Conservation (phyloP, 2,329 filamentous ascomycete species). For the Trichoderma breve region DNA sequence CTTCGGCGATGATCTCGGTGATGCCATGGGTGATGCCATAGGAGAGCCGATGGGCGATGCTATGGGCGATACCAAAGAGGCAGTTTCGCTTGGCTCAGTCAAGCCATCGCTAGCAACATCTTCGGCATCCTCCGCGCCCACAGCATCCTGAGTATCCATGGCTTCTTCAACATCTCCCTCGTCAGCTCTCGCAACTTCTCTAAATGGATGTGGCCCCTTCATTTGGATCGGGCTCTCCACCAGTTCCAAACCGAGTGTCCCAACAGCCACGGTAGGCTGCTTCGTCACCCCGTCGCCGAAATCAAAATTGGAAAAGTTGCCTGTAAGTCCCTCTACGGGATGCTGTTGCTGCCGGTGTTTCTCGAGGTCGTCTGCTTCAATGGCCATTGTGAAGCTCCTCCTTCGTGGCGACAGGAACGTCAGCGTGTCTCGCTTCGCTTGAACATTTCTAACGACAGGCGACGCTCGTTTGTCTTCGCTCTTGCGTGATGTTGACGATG, state of each 20-base stretch:
- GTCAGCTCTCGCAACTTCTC: neutral
- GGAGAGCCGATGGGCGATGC: neutral
- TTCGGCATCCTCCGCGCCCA: neutral
- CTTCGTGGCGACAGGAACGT: conserved; percentile 45
- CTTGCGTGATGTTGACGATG: conserved; percentile 38
- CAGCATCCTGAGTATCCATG: neutral
- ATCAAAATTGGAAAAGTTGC: conserved; percentile 40
- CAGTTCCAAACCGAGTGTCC: conserved; percentile 16
- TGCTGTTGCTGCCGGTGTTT: conserved; percentile 25
- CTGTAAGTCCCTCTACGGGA: conserved; percentile 35
- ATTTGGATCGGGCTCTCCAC: conserved; percentile 19
- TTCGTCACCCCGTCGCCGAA: conserved; percentile 35
- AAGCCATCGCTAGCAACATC: neutral
- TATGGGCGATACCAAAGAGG: neutral
- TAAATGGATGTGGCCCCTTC: conserved; percentile 11
- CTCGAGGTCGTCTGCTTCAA: conserved; percentile 26
- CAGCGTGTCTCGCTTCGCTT: conserved; percentile 52
- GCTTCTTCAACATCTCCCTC: neutral
- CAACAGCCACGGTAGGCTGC: conserved; percentile 15
- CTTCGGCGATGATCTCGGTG: neutral
- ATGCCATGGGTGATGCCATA: neutral
- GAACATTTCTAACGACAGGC: conserved; percentile 48
- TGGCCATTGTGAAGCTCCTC: conserved; percentile 47
- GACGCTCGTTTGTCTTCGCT: conserved; percentile 42
- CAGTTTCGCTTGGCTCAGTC: neutral